These are phyloP conservation scores for Plasmodium chabaudi DNA, from an alignment of 169 alveolate species.

Conservation along the genomic window DNA sequence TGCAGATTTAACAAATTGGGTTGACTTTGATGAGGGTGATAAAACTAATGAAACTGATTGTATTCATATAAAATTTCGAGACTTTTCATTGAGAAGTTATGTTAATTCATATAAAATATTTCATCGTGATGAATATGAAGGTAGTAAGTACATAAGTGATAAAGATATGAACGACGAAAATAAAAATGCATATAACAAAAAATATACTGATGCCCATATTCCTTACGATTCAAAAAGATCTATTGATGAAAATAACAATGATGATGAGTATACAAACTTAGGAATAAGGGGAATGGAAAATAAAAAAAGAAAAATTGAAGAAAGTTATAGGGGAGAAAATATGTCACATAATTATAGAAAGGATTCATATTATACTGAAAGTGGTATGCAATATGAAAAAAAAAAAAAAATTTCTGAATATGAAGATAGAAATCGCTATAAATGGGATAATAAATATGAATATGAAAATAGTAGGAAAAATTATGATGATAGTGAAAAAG, in stretches of 20 bases:
- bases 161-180: background rate
- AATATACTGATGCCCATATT: background rate
- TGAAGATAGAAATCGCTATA: no score
- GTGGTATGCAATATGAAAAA: no score
- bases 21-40: conserved; percentile 2
- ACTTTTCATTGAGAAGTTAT: conserved; percentile 16
- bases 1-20: conserved; percentile 39
- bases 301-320: no score
- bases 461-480: no score
- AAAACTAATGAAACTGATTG: background rate
- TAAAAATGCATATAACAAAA: background rate
- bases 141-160: background rate
- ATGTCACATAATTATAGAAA: no score
- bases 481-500: no score
- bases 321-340: no score
- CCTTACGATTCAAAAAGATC: background rate
- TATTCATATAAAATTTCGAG: conserved; percentile 22
- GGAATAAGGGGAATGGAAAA: no score
- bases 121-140: background rate
- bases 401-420: no score
- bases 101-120: conserved; percentile 11
- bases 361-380: no score
- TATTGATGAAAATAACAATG: background rate
- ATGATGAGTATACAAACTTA: no score
- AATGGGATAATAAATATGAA: no score